phyloP scores from a whole-genome alignment of 306 rosid genomes.

The Prinsepia uniflora region DNA sequence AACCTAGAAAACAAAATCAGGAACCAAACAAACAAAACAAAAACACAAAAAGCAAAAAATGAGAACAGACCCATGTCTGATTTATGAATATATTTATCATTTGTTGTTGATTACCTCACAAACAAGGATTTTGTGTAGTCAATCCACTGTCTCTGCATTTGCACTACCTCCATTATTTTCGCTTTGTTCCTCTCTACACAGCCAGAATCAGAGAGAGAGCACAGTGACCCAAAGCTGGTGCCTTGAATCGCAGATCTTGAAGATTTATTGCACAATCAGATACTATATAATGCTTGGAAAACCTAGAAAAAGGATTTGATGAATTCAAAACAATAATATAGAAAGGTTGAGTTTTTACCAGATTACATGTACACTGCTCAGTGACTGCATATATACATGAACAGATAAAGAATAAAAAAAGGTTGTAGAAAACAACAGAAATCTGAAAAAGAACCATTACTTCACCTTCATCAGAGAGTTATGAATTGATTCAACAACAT shows the following conservation, averaged over 20 bases:
- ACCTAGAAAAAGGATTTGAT: slow-evolving; percentile 25
- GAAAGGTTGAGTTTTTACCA: too few relatives aligned
- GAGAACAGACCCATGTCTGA: slow-evolving; percentile 20
- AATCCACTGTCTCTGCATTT: slow-evolving; percentile 85
- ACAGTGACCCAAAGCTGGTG: slow-evolving; percentile 24
- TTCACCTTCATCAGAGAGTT: slow-evolving; percentile 74
- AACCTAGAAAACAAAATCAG: slow-evolving; percentile 1
- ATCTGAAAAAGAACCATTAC: slow-evolving; percentile 23
- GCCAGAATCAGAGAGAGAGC: slow-evolving; percentile 23
- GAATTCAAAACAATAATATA: slow-evolving; percentile 17
- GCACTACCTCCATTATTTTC: slow-evolving; percentile 75
- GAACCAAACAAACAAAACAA: slow-evolving; percentile 19
- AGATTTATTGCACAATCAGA: slow-evolving; percentile 38
- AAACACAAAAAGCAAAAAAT: slow-evolving; percentile 15
- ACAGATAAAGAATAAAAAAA: neutral
- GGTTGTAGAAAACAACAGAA: neutral
- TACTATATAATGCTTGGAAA: slow-evolving; percentile 13
- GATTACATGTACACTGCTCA: too few relatives aligned
- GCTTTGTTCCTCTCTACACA: slow-evolving; percentile 22
- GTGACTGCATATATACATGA: neutral
- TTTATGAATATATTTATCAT: neutral
- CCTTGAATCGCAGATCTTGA: slow-evolving; percentile 41
- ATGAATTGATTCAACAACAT: slow-evolving; percentile 91
- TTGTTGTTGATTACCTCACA: slow-evolving; percentile 51
- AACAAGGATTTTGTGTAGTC: slow-evolving; percentile 70